Percentiles rank a stretch among this genome's conserved stretches.
Conservation (phyloP, 2,329 filamentous ascomycete genomes). For the Blastomyces percursus region DNA sequence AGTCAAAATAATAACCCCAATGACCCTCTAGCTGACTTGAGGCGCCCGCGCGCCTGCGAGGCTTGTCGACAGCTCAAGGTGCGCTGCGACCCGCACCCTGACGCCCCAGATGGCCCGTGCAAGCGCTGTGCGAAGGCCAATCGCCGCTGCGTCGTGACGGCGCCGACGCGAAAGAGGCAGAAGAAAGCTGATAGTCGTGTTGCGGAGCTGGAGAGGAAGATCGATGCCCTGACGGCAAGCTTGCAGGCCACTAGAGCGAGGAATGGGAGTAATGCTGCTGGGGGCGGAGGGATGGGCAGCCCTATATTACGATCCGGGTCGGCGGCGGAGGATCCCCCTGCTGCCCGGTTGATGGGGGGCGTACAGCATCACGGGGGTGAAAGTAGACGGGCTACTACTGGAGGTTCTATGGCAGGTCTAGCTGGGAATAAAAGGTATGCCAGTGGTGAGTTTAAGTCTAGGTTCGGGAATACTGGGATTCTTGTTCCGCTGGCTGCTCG, state of each 20-base stretch:
- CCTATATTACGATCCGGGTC: slow-evolving; percentile 20
- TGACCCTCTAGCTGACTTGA: slow-evolving; percentile 40
- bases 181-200: slow-evolving; percentile 88
- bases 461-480: slow-evolving; percentile 5
- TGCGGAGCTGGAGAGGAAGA: slow-evolving; percentile 83
- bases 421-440: slow-evolving; percentile 24
- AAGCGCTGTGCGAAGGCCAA: slow-evolving; percentile 70
- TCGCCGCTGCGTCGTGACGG: slow-evolving; percentile 66
- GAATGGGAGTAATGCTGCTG: slow-evolving; percentile 16
- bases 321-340: slow-evolving; percentile 29
- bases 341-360: slow-evolving; percentile 22
- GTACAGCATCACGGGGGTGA: slow-evolving; percentile 7
- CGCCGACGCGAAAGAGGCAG: slow-evolving; percentile 65
- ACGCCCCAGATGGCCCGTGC: slow-evolving; percentile 53
- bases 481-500: slow-evolving; percentile 19
- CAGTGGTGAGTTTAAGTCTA: slow-evolving; percentile 22
- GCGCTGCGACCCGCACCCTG: slow-evolving; percentile 66
- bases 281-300: background rate
- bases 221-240: slow-evolving; percentile 74
- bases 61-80: slow-evolving; percentile 68
- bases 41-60: slow-evolving; percentile 62
- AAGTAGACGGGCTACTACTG: background rate
- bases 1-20: background rate
- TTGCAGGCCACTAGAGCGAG: slow-evolving; percentile 47
- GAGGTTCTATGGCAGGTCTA: slow-evolving; percentile 5